Evolutionary conservation across 192 early-diverging fungal genomes (phyloP).

Genomic region (Mortierella hygrophila): DNA sequence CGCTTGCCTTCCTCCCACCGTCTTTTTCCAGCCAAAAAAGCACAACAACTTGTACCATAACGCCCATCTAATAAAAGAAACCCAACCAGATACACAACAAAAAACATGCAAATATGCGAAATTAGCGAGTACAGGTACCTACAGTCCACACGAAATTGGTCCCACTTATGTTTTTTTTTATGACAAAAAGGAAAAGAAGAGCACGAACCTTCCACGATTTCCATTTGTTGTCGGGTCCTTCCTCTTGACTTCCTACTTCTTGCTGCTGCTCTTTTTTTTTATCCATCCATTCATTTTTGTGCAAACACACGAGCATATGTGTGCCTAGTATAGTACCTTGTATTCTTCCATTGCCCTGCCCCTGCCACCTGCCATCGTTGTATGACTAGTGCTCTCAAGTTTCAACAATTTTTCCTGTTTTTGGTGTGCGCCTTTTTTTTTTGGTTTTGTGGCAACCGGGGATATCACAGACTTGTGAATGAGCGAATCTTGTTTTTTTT

Average conservation of each 20-base stretch:
- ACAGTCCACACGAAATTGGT: neutral
- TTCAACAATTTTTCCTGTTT: too few relatives aligned
- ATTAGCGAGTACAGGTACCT: neutral
- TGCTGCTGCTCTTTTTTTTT: neutral
- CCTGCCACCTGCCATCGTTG: neutral
- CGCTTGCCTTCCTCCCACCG: neutral
- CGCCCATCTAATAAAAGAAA: constrained; percentile 11
- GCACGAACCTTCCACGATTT: constrained; percentile 6
- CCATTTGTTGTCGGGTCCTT: constrained; percentile 4
- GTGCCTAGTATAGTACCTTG: neutral
- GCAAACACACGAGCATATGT: too few relatives aligned
- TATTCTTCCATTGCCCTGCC: neutral
- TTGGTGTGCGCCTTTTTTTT: too few relatives aligned
- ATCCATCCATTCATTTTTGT: neutral
- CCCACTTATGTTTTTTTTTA: neutral
- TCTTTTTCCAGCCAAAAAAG: neutral
- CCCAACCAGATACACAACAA: neutral
- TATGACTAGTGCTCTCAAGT: too few relatives aligned
- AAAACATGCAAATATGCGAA: neutral
- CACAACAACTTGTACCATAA: neutral
- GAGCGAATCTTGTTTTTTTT: too few relatives aligned
- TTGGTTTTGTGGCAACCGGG: too few relatives aligned
- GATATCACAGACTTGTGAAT: too few relatives aligned
- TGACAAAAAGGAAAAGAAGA: neutral
- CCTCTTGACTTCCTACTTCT: neutral